phyloP scores from a whole-genome alignment of 495 filamentous ascomycete genomes.

The Neurospora sp. region DNA sequence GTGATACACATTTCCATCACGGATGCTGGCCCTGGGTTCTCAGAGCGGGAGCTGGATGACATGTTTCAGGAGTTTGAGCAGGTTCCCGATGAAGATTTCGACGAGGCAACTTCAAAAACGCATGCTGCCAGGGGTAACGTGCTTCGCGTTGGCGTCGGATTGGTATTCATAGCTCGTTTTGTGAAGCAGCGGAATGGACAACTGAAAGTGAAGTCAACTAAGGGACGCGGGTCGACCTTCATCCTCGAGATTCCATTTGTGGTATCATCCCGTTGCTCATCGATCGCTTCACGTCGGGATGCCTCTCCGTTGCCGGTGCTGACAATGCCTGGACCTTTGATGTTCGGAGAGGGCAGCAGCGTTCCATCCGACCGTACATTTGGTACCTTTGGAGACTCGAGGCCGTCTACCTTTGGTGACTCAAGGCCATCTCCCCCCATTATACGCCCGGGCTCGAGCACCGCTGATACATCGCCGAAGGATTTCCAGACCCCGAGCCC shows the following conservation, averaged over 20 bases:
- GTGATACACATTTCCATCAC: slow-evolving; percentile 57
- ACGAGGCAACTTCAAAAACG: slow-evolving; percentile 20
- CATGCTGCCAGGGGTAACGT: slow-evolving; percentile 1
- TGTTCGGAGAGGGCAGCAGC: neutral
- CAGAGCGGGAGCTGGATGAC: slow-evolving; percentile 50
- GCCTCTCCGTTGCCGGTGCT: slow-evolving; percentile 12
- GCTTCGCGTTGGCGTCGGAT: slow-evolving; percentile 14
- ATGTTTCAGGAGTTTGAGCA: slow-evolving; percentile 76
- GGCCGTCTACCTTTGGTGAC: neutral
- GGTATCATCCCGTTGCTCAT: slow-evolving; percentile 11
- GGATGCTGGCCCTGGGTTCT: slow-evolving; percentile 67
- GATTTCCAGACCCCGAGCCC: slow-evolving; percentile 5
- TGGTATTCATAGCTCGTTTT: slow-evolving; percentile 14
- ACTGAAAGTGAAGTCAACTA: slow-evolving; percentile 10
- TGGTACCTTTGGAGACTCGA: neutral
- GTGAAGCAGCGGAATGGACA: slow-evolving; percentile 17
- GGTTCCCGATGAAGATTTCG: slow-evolving; percentile 51
- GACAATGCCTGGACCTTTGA: slow-evolving; percentile 8
- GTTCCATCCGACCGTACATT: neutral
- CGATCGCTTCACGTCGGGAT: slow-evolving; percentile 11
- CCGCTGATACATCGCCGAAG: slow-evolving; percentile 2
- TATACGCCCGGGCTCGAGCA: neutral
- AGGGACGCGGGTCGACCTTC: slow-evolving; percentile 14
- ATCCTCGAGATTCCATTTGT: slow-evolving; percentile 19
- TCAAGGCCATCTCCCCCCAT: slow-evolving; percentile 6